Conservation (phyloP, 768 basidiomycete genomes). For the Phaeotremella fagi region DNA sequence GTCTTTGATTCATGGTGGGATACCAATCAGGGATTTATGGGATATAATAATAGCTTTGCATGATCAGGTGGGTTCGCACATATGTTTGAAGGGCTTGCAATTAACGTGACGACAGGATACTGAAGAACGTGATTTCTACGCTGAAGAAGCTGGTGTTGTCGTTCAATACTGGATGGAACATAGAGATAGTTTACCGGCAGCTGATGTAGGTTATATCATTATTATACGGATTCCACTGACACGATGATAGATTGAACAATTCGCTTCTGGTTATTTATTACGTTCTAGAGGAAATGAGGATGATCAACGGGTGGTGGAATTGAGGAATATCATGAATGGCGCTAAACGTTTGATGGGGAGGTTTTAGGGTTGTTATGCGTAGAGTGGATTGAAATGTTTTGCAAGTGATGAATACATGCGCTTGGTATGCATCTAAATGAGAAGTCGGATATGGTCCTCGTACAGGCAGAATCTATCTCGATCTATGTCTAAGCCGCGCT, state of each 20-base stretch:
- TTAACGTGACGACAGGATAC: slow-evolving; percentile 34
- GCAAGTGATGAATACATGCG: no score
- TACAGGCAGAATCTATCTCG: no score
- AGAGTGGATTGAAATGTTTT: no score
- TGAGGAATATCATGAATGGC: slow-evolving; percentile 2
- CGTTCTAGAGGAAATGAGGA: slow-evolving; percentile 6
- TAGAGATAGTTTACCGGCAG: slow-evolving; percentile 41
- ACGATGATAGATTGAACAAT: slow-evolving; percentile 33
- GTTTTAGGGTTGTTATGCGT: no score
- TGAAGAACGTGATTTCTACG: slow-evolving; percentile 38
- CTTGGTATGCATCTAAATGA: no score
- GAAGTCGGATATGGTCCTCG: no score
- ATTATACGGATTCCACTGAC: no score
- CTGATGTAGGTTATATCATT: slow-evolving; percentile 27
- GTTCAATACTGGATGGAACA: slow-evolving; percentile 39
- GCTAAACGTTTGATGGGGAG: slow-evolving; percentile 11
- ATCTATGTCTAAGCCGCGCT: no score
- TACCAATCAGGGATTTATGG: slow-evolving; percentile 79
- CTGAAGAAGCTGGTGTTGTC: slow-evolving; percentile 37
- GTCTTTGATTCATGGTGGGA: slow-evolving; percentile 71
- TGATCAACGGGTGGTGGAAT: slow-evolving; percentile 6
- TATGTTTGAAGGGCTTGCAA: slow-evolving; percentile 58
- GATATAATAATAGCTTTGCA: slow-evolving; percentile 34
- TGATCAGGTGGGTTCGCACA: slow-evolving; percentile 38
- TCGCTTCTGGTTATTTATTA: slow-evolving; percentile 29